Conservation (phyloP, 2,329 filamentous ascomycete genomes). For the Fusarium siculi region DNA sequence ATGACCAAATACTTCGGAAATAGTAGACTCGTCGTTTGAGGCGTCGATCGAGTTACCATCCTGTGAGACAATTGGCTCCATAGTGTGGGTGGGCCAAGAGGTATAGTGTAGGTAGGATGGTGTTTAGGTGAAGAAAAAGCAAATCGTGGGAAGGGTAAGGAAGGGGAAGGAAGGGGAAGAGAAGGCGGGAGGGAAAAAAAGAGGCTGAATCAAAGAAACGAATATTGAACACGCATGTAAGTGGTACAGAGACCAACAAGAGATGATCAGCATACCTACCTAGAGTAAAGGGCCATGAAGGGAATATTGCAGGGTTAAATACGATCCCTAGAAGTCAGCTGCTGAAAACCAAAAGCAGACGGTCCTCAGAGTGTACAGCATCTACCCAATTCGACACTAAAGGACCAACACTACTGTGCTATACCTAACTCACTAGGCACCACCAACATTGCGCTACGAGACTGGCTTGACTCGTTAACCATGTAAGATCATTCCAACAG, state of each 20-base stretch:
- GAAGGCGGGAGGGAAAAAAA: not conserved
- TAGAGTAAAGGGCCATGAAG: not conserved
- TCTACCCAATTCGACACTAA: conserved; percentile 26
- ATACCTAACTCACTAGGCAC: not conserved
- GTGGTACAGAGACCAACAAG: conserved; percentile 25
- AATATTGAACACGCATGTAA: conserved; percentile 29
- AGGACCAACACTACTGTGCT: not conserved
- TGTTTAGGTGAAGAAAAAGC: not conserved
- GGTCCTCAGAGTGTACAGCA: conserved; percentile 18
- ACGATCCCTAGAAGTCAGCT: conserved; percentile 1
- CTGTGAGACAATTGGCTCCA: conserved; percentile 24
- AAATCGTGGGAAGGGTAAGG: not conserved
- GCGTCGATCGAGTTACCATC: conserved; percentile 1
- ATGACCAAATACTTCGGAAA: conserved; percentile 46
- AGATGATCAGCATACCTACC: not conserved
- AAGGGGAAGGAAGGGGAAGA: not conserved
- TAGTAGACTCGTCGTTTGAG: not conserved
- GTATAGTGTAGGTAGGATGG: not conserved
- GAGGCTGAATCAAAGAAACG: conserved; percentile 36
- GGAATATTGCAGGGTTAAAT: conserved; percentile 36
- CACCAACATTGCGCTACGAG: conserved; percentile 15
- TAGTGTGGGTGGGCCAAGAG: conserved; percentile 4
- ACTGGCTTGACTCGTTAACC: conserved; percentile 3
- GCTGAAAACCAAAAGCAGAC: not conserved
- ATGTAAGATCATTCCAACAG: conserved; percentile 21